These are phyloP conservation scores for Hypoxylon fragiforme DNA, from an alignment of 495 filamentous ascomycete species.

Conservation along the genomic window DNA sequence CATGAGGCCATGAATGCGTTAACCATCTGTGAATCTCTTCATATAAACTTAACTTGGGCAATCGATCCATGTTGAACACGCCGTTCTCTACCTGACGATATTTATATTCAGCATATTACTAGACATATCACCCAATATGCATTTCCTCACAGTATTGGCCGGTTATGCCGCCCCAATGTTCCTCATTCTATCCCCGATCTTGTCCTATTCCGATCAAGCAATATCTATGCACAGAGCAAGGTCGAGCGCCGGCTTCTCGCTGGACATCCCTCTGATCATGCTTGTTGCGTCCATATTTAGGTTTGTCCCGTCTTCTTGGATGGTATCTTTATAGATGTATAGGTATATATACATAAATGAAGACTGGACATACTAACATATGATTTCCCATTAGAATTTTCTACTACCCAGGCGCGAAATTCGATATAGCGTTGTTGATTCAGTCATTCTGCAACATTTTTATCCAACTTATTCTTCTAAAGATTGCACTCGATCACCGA, in stretches of 20 bases:
- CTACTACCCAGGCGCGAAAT: constrained; percentile 91
- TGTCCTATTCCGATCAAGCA: constrained; percentile 91
- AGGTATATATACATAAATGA: too few species aligned
- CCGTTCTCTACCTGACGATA: not conserved
- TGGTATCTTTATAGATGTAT: too few species aligned
- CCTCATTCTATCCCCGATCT: constrained; percentile 79
- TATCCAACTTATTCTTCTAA: constrained; percentile 80
- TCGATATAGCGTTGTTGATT: constrained; percentile 74
- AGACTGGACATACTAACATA: too few species aligned
- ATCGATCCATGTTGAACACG: not conserved
- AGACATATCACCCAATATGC: constrained; percentile 33
- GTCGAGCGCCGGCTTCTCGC: constrained; percentile 82
- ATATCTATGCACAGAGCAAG: constrained; percentile 79
- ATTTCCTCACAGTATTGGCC: constrained; percentile 48
- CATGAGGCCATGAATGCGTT: not conserved
- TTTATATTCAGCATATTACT: too few species aligned
- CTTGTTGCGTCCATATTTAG: constrained; percentile 89
- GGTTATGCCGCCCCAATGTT: constrained; percentile 58
- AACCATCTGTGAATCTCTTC: not conserved
- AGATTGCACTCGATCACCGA: constrained; percentile 87
- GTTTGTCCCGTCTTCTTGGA: constrained; percentile 48
- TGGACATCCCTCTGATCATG: constrained; percentile 97
- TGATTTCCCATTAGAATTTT: constrained; percentile 63
- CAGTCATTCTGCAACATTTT: constrained; percentile 87
- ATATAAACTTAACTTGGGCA: not conserved